Evolutionary conservation across 768 basidiomycete species (phyloP).

Genomic region (Kwoniella heveanensis): DNA sequence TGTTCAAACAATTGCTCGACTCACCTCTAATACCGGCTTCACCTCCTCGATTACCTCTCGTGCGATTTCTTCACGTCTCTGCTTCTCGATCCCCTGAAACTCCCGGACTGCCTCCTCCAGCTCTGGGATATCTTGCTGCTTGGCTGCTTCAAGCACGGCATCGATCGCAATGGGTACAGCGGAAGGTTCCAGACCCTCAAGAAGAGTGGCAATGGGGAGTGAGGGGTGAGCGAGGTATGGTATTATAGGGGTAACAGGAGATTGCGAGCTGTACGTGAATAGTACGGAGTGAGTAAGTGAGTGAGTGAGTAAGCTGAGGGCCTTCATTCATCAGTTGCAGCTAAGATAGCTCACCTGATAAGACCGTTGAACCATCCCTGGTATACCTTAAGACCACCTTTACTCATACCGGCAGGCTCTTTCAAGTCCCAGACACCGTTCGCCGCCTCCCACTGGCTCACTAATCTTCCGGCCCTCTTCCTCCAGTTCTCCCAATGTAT

Average conservation of each 20-base stretch:
- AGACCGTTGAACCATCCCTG: conserved; percentile 49
- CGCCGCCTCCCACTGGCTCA: conserved; percentile 39
- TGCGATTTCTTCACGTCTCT: conserved; percentile 26
- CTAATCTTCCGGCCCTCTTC: conserved; percentile 64
- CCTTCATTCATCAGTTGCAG: no score
- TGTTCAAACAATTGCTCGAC: conserved; percentile 1
- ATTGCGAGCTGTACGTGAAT: conserved; percentile 29
- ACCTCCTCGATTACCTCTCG: conserved; percentile 42
- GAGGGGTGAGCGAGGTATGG: conserved; percentile 33
- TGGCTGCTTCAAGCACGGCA: conserved; percentile 29
- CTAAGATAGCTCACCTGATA: conserved; percentile 33
- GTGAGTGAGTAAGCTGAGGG: not conserved
- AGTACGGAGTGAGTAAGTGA: no score
- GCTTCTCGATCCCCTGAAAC: conserved; percentile 35
- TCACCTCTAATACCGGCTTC: conserved; percentile 42
- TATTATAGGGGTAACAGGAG: conserved; percentile 31
- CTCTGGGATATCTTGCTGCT: conserved; percentile 18
- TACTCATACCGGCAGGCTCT: conserved; percentile 26
- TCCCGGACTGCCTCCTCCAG: conserved; percentile 27
- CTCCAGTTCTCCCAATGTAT: conserved; percentile 64
- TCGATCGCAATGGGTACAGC: conserved; percentile 40
- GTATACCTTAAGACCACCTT: conserved; percentile 50
- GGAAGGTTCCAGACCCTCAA: conserved; percentile 29
- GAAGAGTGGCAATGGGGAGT: conserved; percentile 29
- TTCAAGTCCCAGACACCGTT: conserved; percentile 10